Evolutionary conservation across 1,284 basidiomycete genomes (phyloP).

Genomic region (Sporisorium iseilematis-ciliati): DNA sequence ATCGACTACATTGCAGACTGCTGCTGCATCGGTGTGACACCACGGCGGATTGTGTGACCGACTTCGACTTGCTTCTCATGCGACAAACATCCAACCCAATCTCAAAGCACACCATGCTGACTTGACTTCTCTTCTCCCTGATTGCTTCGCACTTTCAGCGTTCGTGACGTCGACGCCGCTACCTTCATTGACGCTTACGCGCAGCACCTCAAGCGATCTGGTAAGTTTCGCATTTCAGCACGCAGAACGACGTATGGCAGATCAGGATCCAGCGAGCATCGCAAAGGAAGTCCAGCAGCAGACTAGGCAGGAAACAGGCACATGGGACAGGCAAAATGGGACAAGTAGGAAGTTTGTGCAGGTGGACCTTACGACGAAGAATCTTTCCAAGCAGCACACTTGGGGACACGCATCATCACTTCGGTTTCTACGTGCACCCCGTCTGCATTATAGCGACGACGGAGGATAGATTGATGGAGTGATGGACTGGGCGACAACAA

Average conservation of each 20-base stretch:
- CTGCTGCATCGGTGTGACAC: constrained; percentile 5
- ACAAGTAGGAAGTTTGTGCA: too few species aligned
- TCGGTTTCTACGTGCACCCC: too few species aligned
- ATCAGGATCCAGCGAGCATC: neutral
- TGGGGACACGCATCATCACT: too few species aligned
- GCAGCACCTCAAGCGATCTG: constrained; percentile 93
- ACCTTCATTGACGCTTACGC: constrained; percentile 91
- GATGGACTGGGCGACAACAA: neutral
- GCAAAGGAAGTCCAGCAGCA: neutral
- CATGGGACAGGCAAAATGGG: neutral
- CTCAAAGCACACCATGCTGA: constrained; percentile 20
- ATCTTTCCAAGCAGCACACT: neutral
- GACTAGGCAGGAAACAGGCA: neutral
- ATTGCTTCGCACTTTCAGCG: constrained; percentile 53
- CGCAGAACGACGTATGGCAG: constrained; percentile 11
- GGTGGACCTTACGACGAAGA: too few species aligned
- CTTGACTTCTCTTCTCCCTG: constrained; percentile 5
- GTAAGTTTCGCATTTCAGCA: constrained; percentile 54
- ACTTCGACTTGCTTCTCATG: constrained; percentile 10
- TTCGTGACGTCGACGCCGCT: constrained; percentile 76
- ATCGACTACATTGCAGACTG: neutral
- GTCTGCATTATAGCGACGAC: too few species aligned
- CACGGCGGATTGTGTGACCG: constrained; percentile 5
- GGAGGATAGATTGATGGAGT: neutral
- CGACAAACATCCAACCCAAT: neutral